Conservation (phyloP, 805 yeast genomes). For the Middelhovenomyces tepae region DNA sequence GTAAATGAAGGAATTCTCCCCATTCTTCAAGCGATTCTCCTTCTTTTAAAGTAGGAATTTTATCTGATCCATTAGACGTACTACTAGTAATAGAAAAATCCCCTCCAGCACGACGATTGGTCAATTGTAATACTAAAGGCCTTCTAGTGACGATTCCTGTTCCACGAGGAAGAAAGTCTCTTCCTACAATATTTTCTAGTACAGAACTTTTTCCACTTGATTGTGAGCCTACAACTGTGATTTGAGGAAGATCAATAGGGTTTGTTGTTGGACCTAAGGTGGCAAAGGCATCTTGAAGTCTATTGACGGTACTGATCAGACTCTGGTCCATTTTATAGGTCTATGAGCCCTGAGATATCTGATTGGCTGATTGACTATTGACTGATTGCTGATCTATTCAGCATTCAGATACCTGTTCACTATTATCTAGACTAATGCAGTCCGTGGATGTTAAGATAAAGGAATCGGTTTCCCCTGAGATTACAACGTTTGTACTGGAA, state of each 20-base stretch:
- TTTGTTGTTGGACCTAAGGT: conserved; percentile 89
- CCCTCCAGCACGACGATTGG: conserved; percentile 47
- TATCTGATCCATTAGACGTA: conserved; percentile 7
- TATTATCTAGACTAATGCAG: not conserved
- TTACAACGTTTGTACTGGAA: too few species aligned
- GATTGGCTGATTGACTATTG: not conserved
- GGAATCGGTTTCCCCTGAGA: not conserved
- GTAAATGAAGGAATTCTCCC: conserved; percentile 95
- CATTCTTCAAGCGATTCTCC: conserved; percentile 53
- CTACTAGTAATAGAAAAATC: too few species aligned
- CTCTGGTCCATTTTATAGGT: conserved; percentile 51
- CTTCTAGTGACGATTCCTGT: conserved; percentile 89
- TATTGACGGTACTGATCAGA: conserved; percentile 72
- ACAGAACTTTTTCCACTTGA: conserved; percentile 86
- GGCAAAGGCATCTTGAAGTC: conserved; percentile 82
- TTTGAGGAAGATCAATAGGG: conserved; percentile 90
- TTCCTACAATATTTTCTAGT: conserved; percentile 81
- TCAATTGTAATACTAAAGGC: conserved; percentile 74
- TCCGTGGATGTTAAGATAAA: conserved; percentile 1
- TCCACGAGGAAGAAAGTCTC: conserved; percentile 87
- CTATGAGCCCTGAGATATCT: not conserved
- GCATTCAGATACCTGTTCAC: not conserved
- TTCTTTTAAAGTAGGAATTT: conserved; percentile 12
- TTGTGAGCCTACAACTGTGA: conserved; percentile 92
- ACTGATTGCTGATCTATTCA: not conserved